Evolutionary conservation across 2,329 filamentous ascomycete species (phyloP).

Genomic region (Sphaerostilbella broomeana): DNA sequence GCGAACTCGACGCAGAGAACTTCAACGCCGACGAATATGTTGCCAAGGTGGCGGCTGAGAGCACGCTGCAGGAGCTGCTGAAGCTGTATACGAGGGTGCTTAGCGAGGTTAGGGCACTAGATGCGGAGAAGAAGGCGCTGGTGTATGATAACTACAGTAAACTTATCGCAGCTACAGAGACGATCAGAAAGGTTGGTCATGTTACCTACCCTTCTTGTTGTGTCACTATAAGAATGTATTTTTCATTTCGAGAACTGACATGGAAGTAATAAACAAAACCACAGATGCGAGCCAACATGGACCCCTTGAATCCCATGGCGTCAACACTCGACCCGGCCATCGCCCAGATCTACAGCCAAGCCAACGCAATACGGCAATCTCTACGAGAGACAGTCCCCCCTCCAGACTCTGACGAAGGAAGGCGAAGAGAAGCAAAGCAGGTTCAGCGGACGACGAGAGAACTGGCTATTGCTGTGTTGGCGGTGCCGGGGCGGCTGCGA

Average conservation of each 20-base stretch:
- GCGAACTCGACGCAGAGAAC: conserved; percentile 65
- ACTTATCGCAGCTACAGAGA: conserved; percentile 91
- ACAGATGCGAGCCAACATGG: conserved; percentile 74
- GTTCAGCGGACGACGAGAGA: conserved; percentile 40
- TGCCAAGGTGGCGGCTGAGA: conserved; percentile 50
- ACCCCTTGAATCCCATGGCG: conserved; percentile 67
- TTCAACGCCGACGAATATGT: conserved; percentile 72
- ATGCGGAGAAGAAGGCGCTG: conserved; percentile 92
- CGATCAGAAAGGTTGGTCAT: conserved; percentile 64
- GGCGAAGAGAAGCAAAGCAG: conserved; percentile 27
- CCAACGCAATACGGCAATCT: conserved; percentile 46
- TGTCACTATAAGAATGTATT: neutral
- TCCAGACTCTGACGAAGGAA: conserved; percentile 36
- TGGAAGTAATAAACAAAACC: neutral
- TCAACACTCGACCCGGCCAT: conserved; percentile 68
- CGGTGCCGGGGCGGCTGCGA: conserved; percentile 53
- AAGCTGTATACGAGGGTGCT: conserved; percentile 64
- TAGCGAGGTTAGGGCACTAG: conserved; percentile 78
- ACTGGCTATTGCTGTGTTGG: conserved; percentile 57
- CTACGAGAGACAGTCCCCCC: conserved; percentile 42
- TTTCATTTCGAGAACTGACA: no score
- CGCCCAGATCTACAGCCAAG: conserved; percentile 62
- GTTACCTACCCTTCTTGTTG: neutral
- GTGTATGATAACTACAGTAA: conserved; percentile 99
- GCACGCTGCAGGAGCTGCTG: conserved; percentile 62